Evolutionary conservation across 129 eudicot species (phyloP), one percentile per base, ranked within the genome.

Genomic region (Scalesia atractyloides): DNA sequence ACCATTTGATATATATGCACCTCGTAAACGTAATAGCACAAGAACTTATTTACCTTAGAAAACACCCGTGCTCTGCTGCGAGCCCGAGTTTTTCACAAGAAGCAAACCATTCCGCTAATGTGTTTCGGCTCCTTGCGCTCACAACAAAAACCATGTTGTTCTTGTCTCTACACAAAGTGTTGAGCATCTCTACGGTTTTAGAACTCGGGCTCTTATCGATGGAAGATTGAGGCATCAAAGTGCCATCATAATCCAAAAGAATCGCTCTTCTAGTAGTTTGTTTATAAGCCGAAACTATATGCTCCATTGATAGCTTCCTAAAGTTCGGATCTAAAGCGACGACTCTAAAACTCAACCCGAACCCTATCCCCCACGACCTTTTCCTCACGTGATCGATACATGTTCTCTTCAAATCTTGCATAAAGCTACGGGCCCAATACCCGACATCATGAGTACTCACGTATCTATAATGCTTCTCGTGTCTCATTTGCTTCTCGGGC

Each of bases 351-450:
- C 96, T 82, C 62, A 89, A 78, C 59, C 96, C 96, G 37, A 89
- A 89, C 20, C 96, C 96, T 20, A 89, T 89, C 12, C 96, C 96
- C 96, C 96, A 89, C 68, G 87, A 86, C 70, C 87, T 86, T 16
- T 86, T 68, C 9, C 86, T 73, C 79, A 77, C 86, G 46, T 89
- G 96, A 73, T 89, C 96, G 66, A 82, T 84, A 78, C 96, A 86
- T 0, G 92, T 84, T 59, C 96, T 80, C 39, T 86, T 89, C 72
- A 89, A 72, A 76, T 89, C 96, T 57, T 89, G 96, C 72, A 86
- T 47, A 52, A 86, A 89, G 73, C 92, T 89, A 30, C 86, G 84
- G 33, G 87, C 92, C 96, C 96, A 89, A 17, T 89, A 89, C 50
- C 86, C 91, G 6, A 89, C 96, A 70, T 89, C 89, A 64, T 89